Base-by-base conservation (phyloP, 2,329 filamentous ascomycete genomes). In the Aureobasidium melanogenum region DNA sequence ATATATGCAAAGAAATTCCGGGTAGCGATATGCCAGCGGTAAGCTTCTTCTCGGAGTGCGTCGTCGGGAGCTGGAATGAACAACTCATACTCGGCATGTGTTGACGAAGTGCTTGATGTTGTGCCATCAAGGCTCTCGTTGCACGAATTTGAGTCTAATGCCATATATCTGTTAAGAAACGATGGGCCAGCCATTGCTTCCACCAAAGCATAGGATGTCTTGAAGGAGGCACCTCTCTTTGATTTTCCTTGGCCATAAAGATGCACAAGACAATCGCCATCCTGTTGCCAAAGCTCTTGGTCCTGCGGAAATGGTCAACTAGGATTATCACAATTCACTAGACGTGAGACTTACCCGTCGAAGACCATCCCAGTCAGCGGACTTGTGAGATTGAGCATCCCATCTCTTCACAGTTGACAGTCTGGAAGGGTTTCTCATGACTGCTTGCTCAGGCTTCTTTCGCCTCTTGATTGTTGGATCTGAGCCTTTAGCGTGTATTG, bases 1-100 rank as follows among this genome's bases (percentile, higher is more conserved):
- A 89, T 71, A 77, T 86, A 91, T 3, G 89, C 88, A 62, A 92
- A 87, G 66, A 91, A 83, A 68, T 93, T 93, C 15, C 89, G 82
- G 3, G 84, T 88, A 1, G 85, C 83, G 5, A 90, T 69, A 67
- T 90, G 86, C 70, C 87, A 87, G 39, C 77, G 72, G 66, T 84
- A 83, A 0, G 82, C 76, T 63, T 85, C 79, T 4, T 80, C 76
- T 65, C 80, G 79, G 51, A 81, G 78, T 5, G 78, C 73, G 36
- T 76, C 73, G 1, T 79, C 69, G 0, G 88, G 87, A 0, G 86
- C 78, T 2, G 88, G 84, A n/a, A 93, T 84, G 69, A 85, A 90
- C 1, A 92, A 75, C 55, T 91, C 84, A 60, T 75, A 73, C 15
- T 57, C 52, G 39, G 36, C 32, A 60, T 61, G 34, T 41, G 32